These are phyloP conservation scores for Leishmania amazonensis DNA, from an alignment of 208 protist genomes.

Conservation along the genomic window DNA sequence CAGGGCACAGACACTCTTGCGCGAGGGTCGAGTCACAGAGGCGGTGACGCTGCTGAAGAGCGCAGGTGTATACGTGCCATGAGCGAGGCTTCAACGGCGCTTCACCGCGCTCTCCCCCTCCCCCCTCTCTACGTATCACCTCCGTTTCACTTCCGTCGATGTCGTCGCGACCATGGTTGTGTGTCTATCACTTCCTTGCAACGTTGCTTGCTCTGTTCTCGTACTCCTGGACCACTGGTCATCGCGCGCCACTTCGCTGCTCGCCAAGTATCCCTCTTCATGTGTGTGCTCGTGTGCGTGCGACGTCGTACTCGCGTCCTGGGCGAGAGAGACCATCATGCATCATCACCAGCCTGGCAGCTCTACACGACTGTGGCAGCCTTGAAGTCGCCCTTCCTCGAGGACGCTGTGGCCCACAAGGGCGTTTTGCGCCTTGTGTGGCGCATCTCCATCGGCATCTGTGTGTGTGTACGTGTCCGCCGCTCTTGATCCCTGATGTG, in stretches of 20 bases:
- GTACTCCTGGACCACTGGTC: not conserved
- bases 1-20: conserved; percentile 44
- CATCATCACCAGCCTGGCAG: not conserved
- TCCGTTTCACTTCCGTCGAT: not conserved
- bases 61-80: conserved; percentile 19
- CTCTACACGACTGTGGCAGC: not conserved
- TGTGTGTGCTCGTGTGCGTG: not conserved
- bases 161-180: not conserved
- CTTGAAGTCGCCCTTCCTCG: not conserved
- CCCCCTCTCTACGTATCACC: not conserved
- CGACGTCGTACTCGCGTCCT: not conserved
- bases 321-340: not conserved
- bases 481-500: not conserved
- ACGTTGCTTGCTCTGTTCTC: not conserved
- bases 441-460: not conserved
- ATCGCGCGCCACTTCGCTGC: not conserved
- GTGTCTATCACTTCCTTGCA: not conserved
- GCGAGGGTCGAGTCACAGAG: conserved; percentile 41
- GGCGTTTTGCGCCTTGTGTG: not conserved
- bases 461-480: not conserved
- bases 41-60: conserved; percentile 39
- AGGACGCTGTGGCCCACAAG: not conserved
- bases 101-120: not conserved
- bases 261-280: not conserved
- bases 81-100: not conserved